Conservation (phyloP, 2,329 filamentous ascomycete species). For the Chrysoporthe deuterocubensis region DNA sequence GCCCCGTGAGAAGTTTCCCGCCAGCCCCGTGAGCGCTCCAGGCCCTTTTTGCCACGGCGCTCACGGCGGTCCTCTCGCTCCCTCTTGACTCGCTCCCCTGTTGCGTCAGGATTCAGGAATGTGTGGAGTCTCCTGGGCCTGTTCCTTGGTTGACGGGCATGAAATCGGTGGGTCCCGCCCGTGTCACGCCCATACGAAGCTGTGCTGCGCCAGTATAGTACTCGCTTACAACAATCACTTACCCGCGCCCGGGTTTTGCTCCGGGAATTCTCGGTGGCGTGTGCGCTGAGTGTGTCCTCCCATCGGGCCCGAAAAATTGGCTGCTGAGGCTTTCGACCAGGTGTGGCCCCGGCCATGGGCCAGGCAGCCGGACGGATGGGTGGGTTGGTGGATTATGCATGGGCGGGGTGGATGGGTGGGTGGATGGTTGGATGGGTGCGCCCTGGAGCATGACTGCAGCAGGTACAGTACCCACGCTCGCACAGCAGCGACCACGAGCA, state of each 20-base stretch:
- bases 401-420: background rate
- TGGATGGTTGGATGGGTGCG: background rate
- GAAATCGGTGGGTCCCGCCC: background rate
- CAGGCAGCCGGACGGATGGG: background rate
- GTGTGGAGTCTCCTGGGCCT: background rate
- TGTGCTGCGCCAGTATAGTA: background rate
- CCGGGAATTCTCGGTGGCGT: slow-evolving; percentile 1
- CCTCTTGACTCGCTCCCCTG: background rate
- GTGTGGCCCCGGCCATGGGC: background rate
- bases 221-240: no score
- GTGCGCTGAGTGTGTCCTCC: background rate
- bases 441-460: slow-evolving; percentile 6
- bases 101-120: slow-evolving; percentile 1
- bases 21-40: background rate
- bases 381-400: slow-evolving; percentile 1
- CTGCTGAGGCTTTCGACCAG: background rate
- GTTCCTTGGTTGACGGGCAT: slow-evolving; percentile 6
- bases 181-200: background rate
- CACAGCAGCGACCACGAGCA: background rate
- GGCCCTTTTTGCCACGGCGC: slow-evolving; percentile 19
- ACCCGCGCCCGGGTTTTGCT: background rate
- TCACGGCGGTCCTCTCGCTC: slow-evolving; percentile 18
- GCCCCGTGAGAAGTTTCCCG: background rate
- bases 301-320: background rate
- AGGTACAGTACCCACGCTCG: background rate